Percentiles rank a stretch among this genome's conserved stretches.
Evolutionary conservation across 1,139 yeast genomes (phyloP).

Genomic region (Pichiaceae sp.): DNA sequence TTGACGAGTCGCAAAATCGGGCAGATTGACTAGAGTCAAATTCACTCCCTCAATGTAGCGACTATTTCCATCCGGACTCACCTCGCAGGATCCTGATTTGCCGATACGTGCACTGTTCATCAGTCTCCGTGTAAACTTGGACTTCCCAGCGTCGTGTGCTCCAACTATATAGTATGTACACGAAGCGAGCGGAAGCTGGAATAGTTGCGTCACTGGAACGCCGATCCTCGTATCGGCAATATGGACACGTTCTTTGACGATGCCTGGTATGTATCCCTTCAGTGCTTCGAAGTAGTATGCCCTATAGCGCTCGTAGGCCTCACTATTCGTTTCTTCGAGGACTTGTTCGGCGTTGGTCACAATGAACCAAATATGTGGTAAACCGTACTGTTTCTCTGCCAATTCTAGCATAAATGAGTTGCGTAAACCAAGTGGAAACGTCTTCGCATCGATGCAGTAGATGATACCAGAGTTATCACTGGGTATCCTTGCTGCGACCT

Average conservation of each 20-base stretch:
- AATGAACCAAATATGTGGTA: slow-evolving; percentile 7
- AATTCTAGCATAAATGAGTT: slow-evolving; percentile 2
- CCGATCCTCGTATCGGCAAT: too few relatives aligned
- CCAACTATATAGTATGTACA: slow-evolving; percentile 12
- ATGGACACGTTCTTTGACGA: slow-evolving; percentile 1
- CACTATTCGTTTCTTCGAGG: not conserved
- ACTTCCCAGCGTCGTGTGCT: slow-evolving; percentile 13
- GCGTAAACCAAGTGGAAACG: slow-evolving; percentile 11
- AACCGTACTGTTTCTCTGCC: not conserved
- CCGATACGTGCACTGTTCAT: too few relatives aligned
- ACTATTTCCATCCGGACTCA: too few relatives aligned
- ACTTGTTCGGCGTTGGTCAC: slow-evolving; percentile 11
- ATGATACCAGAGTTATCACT: slow-evolving; percentile 3
- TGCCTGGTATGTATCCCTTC: not conserved
- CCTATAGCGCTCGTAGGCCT: not conserved
- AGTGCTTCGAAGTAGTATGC: not conserved
- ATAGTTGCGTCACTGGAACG: too few relatives aligned
- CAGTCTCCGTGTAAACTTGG: slow-evolving; percentile 8
- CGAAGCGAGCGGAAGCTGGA: slow-evolving; percentile 1
- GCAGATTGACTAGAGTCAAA: slow-evolving; percentile 3
- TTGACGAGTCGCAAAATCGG: slow-evolving; percentile 1
- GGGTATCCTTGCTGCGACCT: not conserved
- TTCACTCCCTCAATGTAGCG: too few relatives aligned
- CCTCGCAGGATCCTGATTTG: too few relatives aligned
- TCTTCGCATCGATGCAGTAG: slow-evolving; percentile 11